Base-by-base conservation (phyloP, 768 basidiomycete genomes). In the Mycena epipterygia region DNA sequence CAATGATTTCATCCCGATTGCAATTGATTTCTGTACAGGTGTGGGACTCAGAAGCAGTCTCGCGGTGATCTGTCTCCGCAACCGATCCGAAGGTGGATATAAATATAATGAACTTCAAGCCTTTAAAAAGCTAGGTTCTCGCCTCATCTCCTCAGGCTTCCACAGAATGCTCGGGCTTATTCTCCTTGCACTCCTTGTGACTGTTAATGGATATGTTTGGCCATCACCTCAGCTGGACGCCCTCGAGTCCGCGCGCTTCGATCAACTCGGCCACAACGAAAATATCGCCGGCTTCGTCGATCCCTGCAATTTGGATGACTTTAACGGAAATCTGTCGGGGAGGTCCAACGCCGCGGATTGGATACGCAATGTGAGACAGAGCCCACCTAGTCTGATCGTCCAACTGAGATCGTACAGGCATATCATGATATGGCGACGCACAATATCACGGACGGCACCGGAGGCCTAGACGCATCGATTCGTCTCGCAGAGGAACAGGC, bases 371-470 rank as follows among this genome's bases (percentile, higher is more conserved):
- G 68, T 69, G 33, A 30, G 66, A 59, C 35, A n/a, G 17, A n/a
- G 25, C 27, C 30, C 41, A 12, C 49, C 19, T 3, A 35, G 17
- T 44, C 30, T 2, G 29, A 29, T 32, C n/a, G 23, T 33, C 19
- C 32, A 61, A 32, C 53, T 44, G 27, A 17, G 1, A 1, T 27
- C 21, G n/a, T n/a, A 7, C 53, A 74, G 72, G 77, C 76, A 2
- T 79, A 73, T 46, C 77, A 79, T 57, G 76, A 78, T 64, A 70
- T 72, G 65, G 72, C 77, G 21, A 80, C 79, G 11, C 73, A 76
- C 68, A 68, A 77, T 58, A 56, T 66, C 13, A 60, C 29, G n/a
- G 66, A 71, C 25, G 78, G 78, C 23, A 73, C 73, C 1, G 77
- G 79, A 17, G 79, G 79, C 29, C 62, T 79, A 30, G 79, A 80